Conservation (phyloP, 2,329 filamentous ascomycete genomes). For the Penicillium fuscoglaucum region DNA sequence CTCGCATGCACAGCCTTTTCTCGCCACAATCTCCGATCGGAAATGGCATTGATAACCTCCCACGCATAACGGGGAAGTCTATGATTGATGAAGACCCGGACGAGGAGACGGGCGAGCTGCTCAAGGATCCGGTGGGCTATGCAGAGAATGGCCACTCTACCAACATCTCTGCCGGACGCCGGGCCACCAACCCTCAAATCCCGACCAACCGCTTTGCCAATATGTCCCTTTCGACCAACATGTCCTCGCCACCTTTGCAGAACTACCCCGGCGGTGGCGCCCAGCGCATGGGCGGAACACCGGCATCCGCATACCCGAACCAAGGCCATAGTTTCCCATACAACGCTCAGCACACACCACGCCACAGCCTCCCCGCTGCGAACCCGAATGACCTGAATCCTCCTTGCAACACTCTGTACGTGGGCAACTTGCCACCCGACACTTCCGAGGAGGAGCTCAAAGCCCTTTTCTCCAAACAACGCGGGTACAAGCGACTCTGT, state of each 20-base stretch:
- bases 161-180: slow-evolving; percentile 52
- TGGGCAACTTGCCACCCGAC: slow-evolving; percentile 91
- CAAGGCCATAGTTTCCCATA: slow-evolving; percentile 58
- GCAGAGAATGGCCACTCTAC: slow-evolving; percentile 66
- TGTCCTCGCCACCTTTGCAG: slow-evolving; percentile 57
- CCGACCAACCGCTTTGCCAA: slow-evolving; percentile 67
- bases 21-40: slow-evolving; percentile 61
- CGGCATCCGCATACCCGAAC: slow-evolving; percentile 57
- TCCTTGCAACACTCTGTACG: slow-evolving; percentile 95
- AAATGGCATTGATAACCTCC: slow-evolving; percentile 54
- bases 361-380: slow-evolving; percentile 76
- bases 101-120: slow-evolving; percentile 62
- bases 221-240: slow-evolving; percentile 70
- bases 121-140: slow-evolving; percentile 64
- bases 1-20: slow-evolving; percentile 58
- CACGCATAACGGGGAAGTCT: slow-evolving; percentile 59
- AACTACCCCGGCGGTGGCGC: slow-evolving; percentile 54
- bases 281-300: slow-evolving; percentile 49
- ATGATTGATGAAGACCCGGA: slow-evolving; percentile 65
- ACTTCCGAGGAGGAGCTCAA: slow-evolving; percentile 96
- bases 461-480: slow-evolving; percentile 85
- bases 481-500: slow-evolving; percentile 92
- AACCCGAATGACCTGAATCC: slow-evolving; percentile 97
- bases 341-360: slow-evolving; percentile 57
- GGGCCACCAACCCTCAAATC: slow-evolving; percentile 70